Base-by-base conservation (phyloP, 805 yeast genomes). In the Candida rishiriensis region DNA sequence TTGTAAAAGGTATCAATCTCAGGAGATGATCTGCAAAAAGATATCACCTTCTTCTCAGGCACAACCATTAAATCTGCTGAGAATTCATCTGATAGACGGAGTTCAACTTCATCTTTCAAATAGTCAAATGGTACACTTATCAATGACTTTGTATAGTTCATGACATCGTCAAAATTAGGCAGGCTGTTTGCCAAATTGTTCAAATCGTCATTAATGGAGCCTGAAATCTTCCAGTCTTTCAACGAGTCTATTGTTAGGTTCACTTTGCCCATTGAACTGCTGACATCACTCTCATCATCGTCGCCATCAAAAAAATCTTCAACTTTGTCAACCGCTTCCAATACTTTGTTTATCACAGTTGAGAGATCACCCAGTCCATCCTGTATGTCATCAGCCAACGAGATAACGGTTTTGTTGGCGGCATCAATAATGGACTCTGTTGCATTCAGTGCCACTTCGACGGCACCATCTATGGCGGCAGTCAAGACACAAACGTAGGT, bases 401-500 rank as follows among this genome's bases (percentile, higher is more conserved):
- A 62, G 0, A 63, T 63, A 1, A 88, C 60, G 0, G 93, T 80
- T 1, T 65, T 65, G 55, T 90, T 88, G 2, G 88, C 85, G 16
- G 72, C 64, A 3, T 61, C 59, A 8, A 89, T 71, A 1, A 88
- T 68, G 1, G 74, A 58, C 53, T 84, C 86, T 0, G 95, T 81
- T 1, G 88, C 77, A 56, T 86, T 84, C 1, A 86, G 60, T 0
- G 95, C 95, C 29, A 81, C 78, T 51, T 79, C 80, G 1, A 82
- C 83, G 0, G 86, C 75, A 3, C 90, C 87, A 54, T 79, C 82
- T 7, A 90, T 70, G 0, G 89, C 78, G 5, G 93, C 82, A 0
- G 85, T 78, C 12, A 88, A 60, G 12, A 93, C 68, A 62, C 99
- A 93, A 0, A 85, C 83, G 63, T 87, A 88, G 0, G 98, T 93